Base-by-base conservation (phyloP, 441 rosid genomes). In the Pelargonium fulgidum region DNA sequence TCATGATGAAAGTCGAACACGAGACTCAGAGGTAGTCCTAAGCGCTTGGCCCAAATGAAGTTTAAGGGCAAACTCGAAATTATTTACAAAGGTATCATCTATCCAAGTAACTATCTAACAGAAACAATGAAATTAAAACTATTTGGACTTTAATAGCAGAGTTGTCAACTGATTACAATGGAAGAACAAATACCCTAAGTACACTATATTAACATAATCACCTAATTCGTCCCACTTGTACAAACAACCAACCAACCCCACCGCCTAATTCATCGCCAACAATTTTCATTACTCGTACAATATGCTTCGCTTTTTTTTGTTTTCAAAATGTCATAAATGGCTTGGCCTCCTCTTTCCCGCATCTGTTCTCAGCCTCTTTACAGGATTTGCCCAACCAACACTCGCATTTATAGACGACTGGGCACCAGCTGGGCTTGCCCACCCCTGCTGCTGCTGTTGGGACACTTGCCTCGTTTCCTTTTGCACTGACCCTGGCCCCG, bases 341-440 rank as follows among this genome's bases (percentile, higher is more conserved):
- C 96, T 88, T 0, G 97, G 96, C 81, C 99, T 82, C 80, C 99
- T 86, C 79, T 89, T 91, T 68, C 96, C 98, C 4, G 96, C 76
- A 81, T 90, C 99, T 14, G 99, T 92, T 75, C 99, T 90, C 81
- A 89, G 74, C 80, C 96, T 86, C 89, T 95, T 95, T 26, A 95
- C 99, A 12, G 98, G 99, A 82, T 95, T 89, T 73, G 99, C 98
- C 99, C 99, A 95, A 63, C 98, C 97, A 22, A 92, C 92, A 62
- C 13, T 10, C 13, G 8, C 59, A 52, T 52, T 52, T 6, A 52
- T 52, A 16, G 59, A 16, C 9, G 47, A 42, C 59, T n/a, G 59
- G 1, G 19, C 59, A n/a, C 7, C 19, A 47, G 87, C 65, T 81
- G 83, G 96, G 80, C 84, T 90, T 62, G 81, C 81, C 94, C 92